Percentiles rank a stretch among this genome's conserved stretches.
Evolutionary conservation across 1,139 yeast genomes (phyloP).

Genomic region (Saccharomyces hybrid): DNA sequence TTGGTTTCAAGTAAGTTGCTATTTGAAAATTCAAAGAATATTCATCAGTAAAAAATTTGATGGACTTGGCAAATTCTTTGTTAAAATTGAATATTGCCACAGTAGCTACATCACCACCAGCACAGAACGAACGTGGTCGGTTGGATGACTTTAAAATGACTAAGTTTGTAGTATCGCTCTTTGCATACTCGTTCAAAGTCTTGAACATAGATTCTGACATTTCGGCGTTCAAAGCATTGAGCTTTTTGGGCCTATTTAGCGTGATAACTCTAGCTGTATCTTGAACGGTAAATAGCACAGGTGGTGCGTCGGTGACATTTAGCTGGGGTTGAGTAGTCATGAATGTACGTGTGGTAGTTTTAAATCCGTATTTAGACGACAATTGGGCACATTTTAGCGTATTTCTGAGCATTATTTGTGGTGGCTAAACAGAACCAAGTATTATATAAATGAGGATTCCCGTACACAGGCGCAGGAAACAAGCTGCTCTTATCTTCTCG

Average conservation of each 20-base stretch:
- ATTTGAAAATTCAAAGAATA: slow-evolving; percentile 74
- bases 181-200: slow-evolving; percentile 67
- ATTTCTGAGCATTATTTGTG: neutral
- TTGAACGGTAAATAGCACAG: slow-evolving; percentile 20
- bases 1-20: slow-evolving; percentile 78
- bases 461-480: neutral
- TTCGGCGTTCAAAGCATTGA: slow-evolving; percentile 74
- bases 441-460: neutral
- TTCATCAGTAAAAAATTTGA: slow-evolving; percentile 69
- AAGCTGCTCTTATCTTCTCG: neutral
- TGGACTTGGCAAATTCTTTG: slow-evolving; percentile 42
- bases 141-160: slow-evolving; percentile 59
- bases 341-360: neutral
- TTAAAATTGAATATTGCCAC: slow-evolving; percentile 48
- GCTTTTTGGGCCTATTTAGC: slow-evolving; percentile 72
- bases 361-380: neutral
- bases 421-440: neutral
- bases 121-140: slow-evolving; percentile 47
- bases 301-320: slow-evolving; percentile 1
- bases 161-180: slow-evolving; percentile 56
- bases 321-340: neutral
- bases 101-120: slow-evolving; percentile 93
- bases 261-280: slow-evolving; percentile 63
- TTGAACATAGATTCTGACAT: slow-evolving; percentile 76
- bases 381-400: neutral